Conservation (phyloP, 352 stramenopile species). For the Phytophthora nicotianae region DNA sequence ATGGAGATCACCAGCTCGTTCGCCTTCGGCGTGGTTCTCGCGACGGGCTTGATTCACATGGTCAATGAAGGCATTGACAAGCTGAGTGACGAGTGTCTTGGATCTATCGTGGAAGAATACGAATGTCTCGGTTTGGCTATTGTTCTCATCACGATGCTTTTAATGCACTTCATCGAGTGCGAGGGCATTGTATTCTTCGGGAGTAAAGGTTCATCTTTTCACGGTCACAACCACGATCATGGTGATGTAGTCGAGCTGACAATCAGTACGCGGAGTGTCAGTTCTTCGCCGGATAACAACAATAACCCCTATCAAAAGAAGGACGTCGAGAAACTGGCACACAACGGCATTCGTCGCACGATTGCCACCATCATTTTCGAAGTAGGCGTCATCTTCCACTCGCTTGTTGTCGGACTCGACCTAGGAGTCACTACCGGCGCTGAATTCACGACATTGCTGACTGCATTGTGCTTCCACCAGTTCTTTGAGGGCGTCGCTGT, state of each 20-base stretch:
- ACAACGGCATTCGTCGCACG: conserved; percentile 35
- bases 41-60: conserved; percentile 80
- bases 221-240: conserved; percentile 38
- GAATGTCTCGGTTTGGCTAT: conserved; percentile 54
- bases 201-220: conserved; percentile 23
- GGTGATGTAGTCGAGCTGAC: neutral
- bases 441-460: conserved; percentile 65
- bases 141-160: conserved; percentile 56
- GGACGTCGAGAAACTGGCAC: conserved; percentile 2
- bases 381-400: conserved; percentile 65
- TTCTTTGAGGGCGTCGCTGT: conserved; percentile 79
- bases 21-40: conserved; percentile 69
- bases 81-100: conserved; percentile 63
- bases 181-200: conserved; percentile 65
- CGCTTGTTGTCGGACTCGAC: conserved; percentile 71
- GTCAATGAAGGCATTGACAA: conserved; percentile 62
- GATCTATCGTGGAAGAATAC: conserved; percentile 59
- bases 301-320: conserved; percentile 25
- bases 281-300: neutral
- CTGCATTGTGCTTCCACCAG: conserved; percentile 74
- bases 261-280: no score
- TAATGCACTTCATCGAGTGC: conserved; percentile 74
- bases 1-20: conserved; percentile 65
- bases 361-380: conserved; percentile 62
- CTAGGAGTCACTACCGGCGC: conserved; percentile 54